These are phyloP conservation scores for Coniochaeta sp. DNA, from an alignment of 2,329 filamentous ascomycete genomes.

Conservation along the genomic window DNA sequence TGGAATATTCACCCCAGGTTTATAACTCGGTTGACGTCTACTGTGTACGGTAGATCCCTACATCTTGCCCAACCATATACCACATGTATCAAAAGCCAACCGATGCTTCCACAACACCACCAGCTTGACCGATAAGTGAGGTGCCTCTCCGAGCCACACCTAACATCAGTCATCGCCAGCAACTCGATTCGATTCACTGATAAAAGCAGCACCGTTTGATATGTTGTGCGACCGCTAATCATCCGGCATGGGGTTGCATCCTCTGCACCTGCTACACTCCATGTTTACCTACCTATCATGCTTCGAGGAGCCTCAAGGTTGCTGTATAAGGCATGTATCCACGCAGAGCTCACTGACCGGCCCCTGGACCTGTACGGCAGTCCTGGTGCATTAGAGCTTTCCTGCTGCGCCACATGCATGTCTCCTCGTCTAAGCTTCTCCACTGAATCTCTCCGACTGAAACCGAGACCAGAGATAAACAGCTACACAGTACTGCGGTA, in stretches of 20 bases:
- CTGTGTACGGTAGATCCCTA: no score
- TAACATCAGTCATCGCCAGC: background rate
- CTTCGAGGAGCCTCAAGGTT: no score
- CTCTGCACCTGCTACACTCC: background rate
- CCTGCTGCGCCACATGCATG: background rate
- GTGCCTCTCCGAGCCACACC: background rate
- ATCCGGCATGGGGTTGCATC: background rate
- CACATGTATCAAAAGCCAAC: background rate
- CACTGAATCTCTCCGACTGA: background rate
- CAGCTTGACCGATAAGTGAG: conserved; percentile 1
- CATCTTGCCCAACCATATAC: no score
- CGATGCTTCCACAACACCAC: background rate
- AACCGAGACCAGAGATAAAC: background rate
- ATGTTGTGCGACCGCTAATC: background rate
- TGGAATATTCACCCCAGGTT: background rate
- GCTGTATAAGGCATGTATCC: background rate
- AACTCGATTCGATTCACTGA: background rate
- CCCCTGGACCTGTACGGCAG: background rate
- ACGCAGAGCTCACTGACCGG: background rate
- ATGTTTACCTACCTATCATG: background rate
- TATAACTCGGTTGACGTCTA: background rate
- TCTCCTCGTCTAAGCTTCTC: background rate
- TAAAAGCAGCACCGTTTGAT: background rate
- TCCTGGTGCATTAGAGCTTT: background rate
- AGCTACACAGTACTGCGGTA: background rate